phyloP scores from a whole-genome alignment of 1,139 yeast genomes.

The Kurtzmaniella quercitrusa region DNA sequence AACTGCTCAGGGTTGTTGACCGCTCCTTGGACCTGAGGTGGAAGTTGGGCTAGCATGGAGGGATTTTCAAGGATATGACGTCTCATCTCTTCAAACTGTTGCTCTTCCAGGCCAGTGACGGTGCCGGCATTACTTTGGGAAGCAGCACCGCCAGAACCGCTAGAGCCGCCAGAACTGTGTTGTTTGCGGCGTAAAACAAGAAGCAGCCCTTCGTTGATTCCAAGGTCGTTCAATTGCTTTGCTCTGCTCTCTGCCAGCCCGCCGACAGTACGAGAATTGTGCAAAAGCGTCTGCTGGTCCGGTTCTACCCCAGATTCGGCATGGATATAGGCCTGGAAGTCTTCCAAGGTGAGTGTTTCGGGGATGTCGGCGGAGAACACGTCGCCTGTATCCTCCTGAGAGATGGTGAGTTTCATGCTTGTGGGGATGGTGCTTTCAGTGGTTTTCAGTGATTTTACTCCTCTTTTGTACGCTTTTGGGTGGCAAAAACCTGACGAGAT shows the following conservation, averaged over 20 bases:
- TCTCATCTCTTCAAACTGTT: conserved; percentile 48
- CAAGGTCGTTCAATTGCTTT: conserved; percentile 42
- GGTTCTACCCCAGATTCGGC: conserved; percentile 63
- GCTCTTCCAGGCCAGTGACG: conserved; percentile 17
- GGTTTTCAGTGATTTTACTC: too few species aligned
- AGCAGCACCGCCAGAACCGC: conserved; percentile 16
- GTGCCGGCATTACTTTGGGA: conserved; percentile 11
- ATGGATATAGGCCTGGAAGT: conserved; percentile 72
- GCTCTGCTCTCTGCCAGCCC: conserved; percentile 14
- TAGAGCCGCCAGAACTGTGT: conserved; percentile 5
- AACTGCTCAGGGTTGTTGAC: conserved; percentile 54
- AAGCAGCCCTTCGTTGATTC: conserved; percentile 55
- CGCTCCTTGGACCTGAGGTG: conserved; percentile 40
- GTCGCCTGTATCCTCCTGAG: conserved; percentile 26
- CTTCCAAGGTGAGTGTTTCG: conserved; percentile 58
- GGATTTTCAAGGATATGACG: conserved; percentile 43
- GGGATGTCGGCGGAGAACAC: conserved; percentile 53
- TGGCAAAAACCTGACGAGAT: too few species aligned
- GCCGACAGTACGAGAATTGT: conserved; percentile 41
- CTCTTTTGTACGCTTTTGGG: not conserved
- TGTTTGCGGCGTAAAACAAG: conserved; percentile 28
- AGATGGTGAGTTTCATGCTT: conserved; percentile 35
- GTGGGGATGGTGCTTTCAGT: not conserved
- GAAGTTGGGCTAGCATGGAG: conserved; percentile 28
- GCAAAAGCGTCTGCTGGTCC: conserved; percentile 41